phyloP scores from a whole-genome alignment of 73 alveolate species.

The Paramecium sexaurelia region DNA sequence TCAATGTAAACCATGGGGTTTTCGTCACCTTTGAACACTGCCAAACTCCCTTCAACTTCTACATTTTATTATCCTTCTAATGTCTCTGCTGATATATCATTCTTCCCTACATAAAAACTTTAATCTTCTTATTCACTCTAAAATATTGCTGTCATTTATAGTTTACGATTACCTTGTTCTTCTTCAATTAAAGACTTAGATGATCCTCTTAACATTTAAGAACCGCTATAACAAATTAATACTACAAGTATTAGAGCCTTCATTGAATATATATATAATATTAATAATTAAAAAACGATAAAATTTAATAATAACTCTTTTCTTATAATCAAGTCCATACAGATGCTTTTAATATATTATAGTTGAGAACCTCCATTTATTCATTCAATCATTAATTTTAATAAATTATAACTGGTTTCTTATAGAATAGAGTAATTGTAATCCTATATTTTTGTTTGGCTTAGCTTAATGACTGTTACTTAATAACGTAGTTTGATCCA shows the following conservation, averaged over 20 bases:
- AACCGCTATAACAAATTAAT: conserved; percentile 2
- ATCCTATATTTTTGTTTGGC: too few relatives aligned
- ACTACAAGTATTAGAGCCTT: background rate
- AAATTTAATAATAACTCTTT: background rate
- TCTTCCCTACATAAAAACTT: background rate
- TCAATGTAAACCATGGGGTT: background rate
- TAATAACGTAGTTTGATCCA: too few relatives aligned
- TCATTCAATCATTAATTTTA: too few relatives aligned
- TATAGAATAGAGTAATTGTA: too few relatives aligned
- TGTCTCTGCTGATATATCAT: background rate
- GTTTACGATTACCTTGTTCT: conserved; percentile 11
- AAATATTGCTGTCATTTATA: background rate
- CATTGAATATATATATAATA: background rate
- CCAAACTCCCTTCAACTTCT: background rate
- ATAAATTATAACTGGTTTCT: too few relatives aligned
- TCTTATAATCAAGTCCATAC: background rate
- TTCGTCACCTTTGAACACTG: conserved; percentile 25
- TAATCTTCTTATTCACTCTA: conserved; percentile 9
- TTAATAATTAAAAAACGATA: conserved; percentile 18
- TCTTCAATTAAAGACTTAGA: conserved; percentile 37
- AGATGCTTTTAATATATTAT: too few relatives aligned
- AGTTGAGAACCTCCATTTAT: too few relatives aligned
- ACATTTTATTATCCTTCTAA: background rate
- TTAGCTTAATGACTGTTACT: too few relatives aligned
- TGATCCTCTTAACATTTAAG: conserved; percentile 55